phyloP scores from a whole-genome alignment of 192 early-diverging fungal species.

The Coemansia sp. region DNA sequence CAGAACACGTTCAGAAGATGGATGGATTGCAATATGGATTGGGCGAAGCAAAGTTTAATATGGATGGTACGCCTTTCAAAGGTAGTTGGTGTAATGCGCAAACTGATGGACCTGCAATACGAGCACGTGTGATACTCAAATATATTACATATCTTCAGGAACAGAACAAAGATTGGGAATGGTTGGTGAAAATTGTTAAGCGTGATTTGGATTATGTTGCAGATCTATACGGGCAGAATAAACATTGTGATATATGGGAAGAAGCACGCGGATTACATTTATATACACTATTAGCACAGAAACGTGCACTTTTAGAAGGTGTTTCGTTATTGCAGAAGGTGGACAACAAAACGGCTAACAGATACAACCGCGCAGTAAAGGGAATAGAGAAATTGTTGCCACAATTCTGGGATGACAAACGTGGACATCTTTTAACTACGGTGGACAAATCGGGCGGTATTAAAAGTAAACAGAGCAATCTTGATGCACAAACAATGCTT shows the following conservation, averaged over 20 bases:
- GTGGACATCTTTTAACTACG: conserved; percentile 42
- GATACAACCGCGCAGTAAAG: neutral
- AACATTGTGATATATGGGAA: conserved; percentile 77
- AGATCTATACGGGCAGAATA: conserved; percentile 42
- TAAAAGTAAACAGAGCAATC: conserved; percentile 47
- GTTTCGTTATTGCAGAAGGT: conserved; percentile 30
- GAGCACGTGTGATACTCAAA: conserved; percentile 26
- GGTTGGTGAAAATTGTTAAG: neutral
- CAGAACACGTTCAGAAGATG: conserved; percentile 21
- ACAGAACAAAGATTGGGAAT: neutral
- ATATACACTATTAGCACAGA: conserved; percentile 67
- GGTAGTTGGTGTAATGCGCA: conserved; percentile 64
- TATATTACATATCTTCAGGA: conserved; percentile 11
- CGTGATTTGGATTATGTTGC: conserved; percentile 65
- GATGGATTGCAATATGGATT: conserved; percentile 25
- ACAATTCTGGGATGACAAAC: conserved; percentile 50
- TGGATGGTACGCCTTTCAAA: conserved; percentile 58
- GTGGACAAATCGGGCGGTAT: conserved; percentile 47
- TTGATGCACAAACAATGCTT: conserved; percentile 65
- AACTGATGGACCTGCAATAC: conserved; percentile 66
- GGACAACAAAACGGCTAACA: conserved; percentile 44
- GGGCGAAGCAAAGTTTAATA: conserved; percentile 67
- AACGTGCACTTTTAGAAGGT: conserved; percentile 59
- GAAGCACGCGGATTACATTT: conserved; percentile 69
- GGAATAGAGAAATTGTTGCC: conserved; percentile 24